These are phyloP conservation scores for Amanita polypyramis DNA, from an alignment of 768 basidiomycete genomes.

Conservation along the genomic window DNA sequence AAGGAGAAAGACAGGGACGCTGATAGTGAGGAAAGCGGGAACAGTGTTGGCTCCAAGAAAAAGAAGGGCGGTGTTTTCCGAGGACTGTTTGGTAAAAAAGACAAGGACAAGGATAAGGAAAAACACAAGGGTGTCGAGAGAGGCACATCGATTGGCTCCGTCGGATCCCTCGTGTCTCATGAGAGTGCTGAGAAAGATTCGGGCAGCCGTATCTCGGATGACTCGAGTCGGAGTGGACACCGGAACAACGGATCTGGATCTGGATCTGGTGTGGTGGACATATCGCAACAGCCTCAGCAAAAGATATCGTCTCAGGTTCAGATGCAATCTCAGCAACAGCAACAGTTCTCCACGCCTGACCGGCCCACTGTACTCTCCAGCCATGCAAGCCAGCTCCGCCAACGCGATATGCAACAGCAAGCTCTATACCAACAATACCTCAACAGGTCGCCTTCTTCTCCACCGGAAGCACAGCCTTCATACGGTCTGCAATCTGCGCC, in stretches of 20 bases:
- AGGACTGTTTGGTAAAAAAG: slow-evolving; percentile 69
- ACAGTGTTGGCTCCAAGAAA: slow-evolving; percentile 36
- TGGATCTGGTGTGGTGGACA: background rate
- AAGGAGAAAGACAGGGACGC: slow-evolving; percentile 10
- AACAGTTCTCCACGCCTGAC: slow-evolving; percentile 18
- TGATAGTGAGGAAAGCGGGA: slow-evolving; percentile 23
- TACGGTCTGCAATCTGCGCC: slow-evolving; percentile 72
- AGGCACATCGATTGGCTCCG: slow-evolving; percentile 19
- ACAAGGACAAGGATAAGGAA: slow-evolving; percentile 61
- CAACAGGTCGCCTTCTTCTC: slow-evolving; percentile 72
- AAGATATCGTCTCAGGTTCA: slow-evolving; percentile 12
- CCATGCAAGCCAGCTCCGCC: slow-evolving; percentile 63
- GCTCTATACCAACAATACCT: slow-evolving; percentile 84
- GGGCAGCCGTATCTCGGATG: slow-evolving; percentile 38
- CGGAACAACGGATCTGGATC: background rate
- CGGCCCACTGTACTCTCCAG: slow-evolving; percentile 40
- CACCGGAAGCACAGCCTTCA: slow-evolving; percentile 62
- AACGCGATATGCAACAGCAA: slow-evolving; percentile 84
- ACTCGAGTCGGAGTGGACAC: slow-evolving; percentile 44
- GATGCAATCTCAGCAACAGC: slow-evolving; percentile 29
- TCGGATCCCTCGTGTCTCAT: slow-evolving; percentile 26
- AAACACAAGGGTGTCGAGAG: slow-evolving; percentile 27
- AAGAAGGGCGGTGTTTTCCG: slow-evolving; percentile 68
- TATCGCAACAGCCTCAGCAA: background rate
- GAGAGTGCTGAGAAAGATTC: slow-evolving; percentile 37